Evolutionary conservation across 441 rosid genomes (phyloP).

Genomic region (Brassica balearica): DNA sequence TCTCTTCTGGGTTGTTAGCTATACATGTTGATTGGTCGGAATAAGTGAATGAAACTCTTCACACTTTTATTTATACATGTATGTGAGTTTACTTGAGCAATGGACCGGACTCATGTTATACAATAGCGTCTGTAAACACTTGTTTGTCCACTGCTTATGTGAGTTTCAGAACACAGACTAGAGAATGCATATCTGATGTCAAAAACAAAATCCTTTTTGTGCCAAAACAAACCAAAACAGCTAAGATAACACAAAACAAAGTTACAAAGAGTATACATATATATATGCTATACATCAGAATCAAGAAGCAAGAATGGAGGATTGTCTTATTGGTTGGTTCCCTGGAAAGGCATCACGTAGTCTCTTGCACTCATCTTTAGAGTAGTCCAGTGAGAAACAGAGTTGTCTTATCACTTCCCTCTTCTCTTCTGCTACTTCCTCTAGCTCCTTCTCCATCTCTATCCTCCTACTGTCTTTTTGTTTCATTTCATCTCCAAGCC

Average conservation of each 20-base stretch:
- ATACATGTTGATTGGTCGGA: slow-evolving; percentile 36
- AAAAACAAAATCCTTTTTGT: slow-evolving; percentile 15
- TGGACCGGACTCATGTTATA: slow-evolving; percentile 28
- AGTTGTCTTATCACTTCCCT: slow-evolving; percentile 92
- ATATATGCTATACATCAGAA: slow-evolving; percentile 33
- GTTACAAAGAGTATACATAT: slow-evolving; percentile 30
- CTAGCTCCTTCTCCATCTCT: slow-evolving; percentile 65
- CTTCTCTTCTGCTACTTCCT: slow-evolving; percentile 87
- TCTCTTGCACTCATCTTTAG: slow-evolving; percentile 59
- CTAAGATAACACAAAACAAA: slow-evolving; percentile 22
- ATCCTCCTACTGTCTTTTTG: slow-evolving; percentile 53
- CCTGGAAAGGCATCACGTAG: slow-evolving; percentile 64
- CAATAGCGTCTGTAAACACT: slow-evolving; percentile 39
- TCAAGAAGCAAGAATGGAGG: slow-evolving; percentile 40
- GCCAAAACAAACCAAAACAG: slow-evolving; percentile 22
- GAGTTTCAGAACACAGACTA: slow-evolving; percentile 26
- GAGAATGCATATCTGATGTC: slow-evolving; percentile 25
- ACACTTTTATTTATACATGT: slow-evolving; percentile 26
- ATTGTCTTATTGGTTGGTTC: slow-evolving; percentile 39
- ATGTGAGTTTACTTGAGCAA: slow-evolving; percentile 34
- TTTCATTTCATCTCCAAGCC: slow-evolving; percentile 51
- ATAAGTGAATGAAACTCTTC: slow-evolving; percentile 32
- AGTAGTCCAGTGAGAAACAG: slow-evolving; percentile 83
- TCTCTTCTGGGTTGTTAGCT: slow-evolving; percentile 39
- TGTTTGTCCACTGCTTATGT: slow-evolving; percentile 12